Conservation (phyloP, 2,329 filamentous ascomycete genomes). For the Aspergillus transmontanensis region DNA sequence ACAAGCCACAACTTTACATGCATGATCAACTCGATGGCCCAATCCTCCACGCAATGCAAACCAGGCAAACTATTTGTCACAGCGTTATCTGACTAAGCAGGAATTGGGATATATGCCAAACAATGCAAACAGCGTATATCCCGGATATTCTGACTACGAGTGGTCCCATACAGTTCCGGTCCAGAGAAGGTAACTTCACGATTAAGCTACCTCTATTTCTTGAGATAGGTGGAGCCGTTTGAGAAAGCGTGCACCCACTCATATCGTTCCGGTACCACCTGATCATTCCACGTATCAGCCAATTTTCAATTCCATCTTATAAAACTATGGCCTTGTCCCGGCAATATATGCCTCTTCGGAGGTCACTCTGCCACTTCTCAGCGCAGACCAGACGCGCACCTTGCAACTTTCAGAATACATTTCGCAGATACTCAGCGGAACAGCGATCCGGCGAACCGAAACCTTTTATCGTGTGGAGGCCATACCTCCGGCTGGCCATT, state of each 20-base stretch:
- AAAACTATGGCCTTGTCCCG: slow-evolving; percentile 36
- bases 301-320: slow-evolving; percentile 12
- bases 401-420: slow-evolving; percentile 20
- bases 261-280: slow-evolving; percentile 17
- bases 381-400: slow-evolving; percentile 25
- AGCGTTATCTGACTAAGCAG: not conserved
- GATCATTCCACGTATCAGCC: slow-evolving; percentile 20
- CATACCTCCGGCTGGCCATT: slow-evolving; percentile 52
- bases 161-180: slow-evolving; percentile 23
- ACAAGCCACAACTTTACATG: not conserved
- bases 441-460: slow-evolving; percentile 25
- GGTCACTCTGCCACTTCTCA: slow-evolving; percentile 32
- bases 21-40: not conserved
- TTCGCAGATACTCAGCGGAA: slow-evolving; percentile 31
- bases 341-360: slow-evolving; percentile 37
- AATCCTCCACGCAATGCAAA: slow-evolving; percentile 2
- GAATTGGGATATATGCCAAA: slow-evolving; percentile 8
- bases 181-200: not conserved
- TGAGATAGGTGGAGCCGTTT: slow-evolving; percentile 13
- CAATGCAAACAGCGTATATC: slow-evolving; percentile 13
- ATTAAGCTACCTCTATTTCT: not conserved
- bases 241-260: not conserved
- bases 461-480: slow-evolving; percentile 44
- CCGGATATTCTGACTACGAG: slow-evolving; percentile 10
- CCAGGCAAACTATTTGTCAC: slow-evolving; percentile 8